phyloP scores from a whole-genome alignment of 179 eudicot genomes.

The Spinacia oleracea region DNA sequence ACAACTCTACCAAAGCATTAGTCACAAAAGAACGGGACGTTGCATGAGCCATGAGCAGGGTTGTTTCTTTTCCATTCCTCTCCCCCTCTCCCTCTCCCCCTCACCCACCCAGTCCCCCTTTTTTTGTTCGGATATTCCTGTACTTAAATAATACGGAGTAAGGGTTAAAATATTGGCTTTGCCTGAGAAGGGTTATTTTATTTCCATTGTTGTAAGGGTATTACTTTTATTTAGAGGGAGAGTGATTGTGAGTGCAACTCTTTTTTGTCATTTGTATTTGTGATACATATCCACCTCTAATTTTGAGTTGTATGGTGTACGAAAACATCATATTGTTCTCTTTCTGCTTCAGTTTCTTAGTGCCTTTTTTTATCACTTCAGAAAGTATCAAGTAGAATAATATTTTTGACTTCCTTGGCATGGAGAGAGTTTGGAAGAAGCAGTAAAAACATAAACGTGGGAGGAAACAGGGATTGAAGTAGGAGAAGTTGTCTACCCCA shows the following conservation, averaged over 20 bases:
- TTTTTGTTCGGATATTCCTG: too few relatives aligned
- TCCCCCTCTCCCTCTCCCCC: too few relatives aligned
- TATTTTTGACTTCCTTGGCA: conserved; percentile 56
- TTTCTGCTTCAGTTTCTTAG: background rate
- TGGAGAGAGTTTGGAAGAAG: conserved; percentile 99
- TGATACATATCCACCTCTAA: background rate
- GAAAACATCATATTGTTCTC: background rate
- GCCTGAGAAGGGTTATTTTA: too few relatives aligned
- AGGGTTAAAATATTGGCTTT: too few relatives aligned
- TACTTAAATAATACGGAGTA: too few relatives aligned
- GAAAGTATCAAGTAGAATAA: background rate
- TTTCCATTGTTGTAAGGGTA: background rate
- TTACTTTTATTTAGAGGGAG: background rate
- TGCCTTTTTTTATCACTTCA: background rate
- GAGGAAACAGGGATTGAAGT: conserved; percentile 97
- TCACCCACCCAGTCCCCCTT: too few relatives aligned
- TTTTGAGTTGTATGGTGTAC: background rate
- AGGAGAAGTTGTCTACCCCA: conserved; percentile 88
- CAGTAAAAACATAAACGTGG: conserved; percentile 96
- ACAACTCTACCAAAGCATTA: too few relatives aligned
- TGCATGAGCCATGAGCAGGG: too few relatives aligned
- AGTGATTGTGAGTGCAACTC: background rate
- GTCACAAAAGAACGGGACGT: too few relatives aligned
- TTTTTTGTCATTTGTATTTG: background rate
- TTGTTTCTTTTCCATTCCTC: too few relatives aligned